Base-by-base conservation (phyloP, 192 early-diverging fungal genomes). In the Entomortierella chlamydospora region DNA sequence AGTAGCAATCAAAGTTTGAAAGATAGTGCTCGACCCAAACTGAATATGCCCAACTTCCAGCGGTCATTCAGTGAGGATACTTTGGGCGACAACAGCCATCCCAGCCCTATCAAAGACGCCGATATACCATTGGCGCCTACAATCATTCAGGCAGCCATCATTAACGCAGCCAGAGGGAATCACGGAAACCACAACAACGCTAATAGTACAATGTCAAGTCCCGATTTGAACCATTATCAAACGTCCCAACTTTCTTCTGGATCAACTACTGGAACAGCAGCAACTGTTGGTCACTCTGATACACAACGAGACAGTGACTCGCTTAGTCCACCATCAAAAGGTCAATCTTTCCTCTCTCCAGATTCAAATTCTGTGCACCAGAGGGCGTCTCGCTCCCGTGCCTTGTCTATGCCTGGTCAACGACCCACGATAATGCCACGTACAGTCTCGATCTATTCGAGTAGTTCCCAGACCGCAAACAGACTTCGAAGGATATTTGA, bases 361-460 rank as follows among this genome's bases (percentile, higher is more conserved):
- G 68, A 70, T 8, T 56, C 62, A 5, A 30, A 31, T 6, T 11
- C 28, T 5, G 28, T 25, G 23, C 41, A 49, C 1, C 15, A 47
- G 45, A 47, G 54, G 7, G 18, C 52, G 8, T 39, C 56, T 52
- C 67, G 76, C 13, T 69, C 76, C 8, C 76, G 76, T 23, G 76
- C 76, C 1, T 42, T 79, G 9, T 79, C 76, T 2, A 70, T 70
- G 68, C 76, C 76, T 8, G 76, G 68, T 26, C 61, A 79, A 39
- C 47, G 76, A 22, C 76, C 76, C 51, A 64, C 10, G 17, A 70
- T 52, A 50, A 63, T 79, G 68, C 76, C 76, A 10, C 62, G 68
- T 8, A 79, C 76, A 0, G 76, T 79, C 13, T 79, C 76, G 2
- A 79, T 79, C 29, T 79, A 79, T 55, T 79, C 76, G 5, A 79